Evolutionary conservation across 2,329 filamentous ascomycete genomes (phyloP), one percentile per base, ranked within the genome.

Genomic region (Lachnellula subtilissima): DNA sequence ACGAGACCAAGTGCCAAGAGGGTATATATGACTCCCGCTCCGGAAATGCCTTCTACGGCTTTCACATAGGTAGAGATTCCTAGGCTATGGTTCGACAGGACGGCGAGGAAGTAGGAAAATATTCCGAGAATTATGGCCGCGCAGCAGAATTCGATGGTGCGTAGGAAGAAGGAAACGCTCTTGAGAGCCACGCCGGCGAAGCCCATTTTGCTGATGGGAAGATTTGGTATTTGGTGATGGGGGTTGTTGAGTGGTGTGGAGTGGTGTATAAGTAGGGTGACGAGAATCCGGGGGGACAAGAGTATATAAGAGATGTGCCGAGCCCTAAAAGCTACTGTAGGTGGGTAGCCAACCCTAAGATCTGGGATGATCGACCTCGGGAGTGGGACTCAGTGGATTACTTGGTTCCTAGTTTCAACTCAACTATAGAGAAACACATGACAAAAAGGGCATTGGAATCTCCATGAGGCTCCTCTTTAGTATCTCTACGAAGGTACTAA

Each of bases 41-140:
- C 92, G 0, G 89, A 81, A 57, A 97, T 85, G 61, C 89, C 90
- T 67, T 86, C 85, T 54, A 94, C 88, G 28, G 89, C 89, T 54
- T 86, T 85, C 57, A 87, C 75, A 75, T 82, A 86, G 63, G 73
- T 82, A 17, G 80, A 76, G 62, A 92, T 91, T 56, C 67, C 55
- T 14, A 86, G 71, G 63, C 84, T 66, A 73, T 90, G 83, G 66
- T 86, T 82, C 59, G 81, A 71, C 14, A 92, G 81, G 8, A 87
- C 81, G 8, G 87, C 84, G 50, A 97, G 83, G 78, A 91, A 95
- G 78, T 95, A 96, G 50, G 85, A 86, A 78, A 87, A 92, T 67
- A 94, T 82, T 63, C 82, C 87, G 59, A 97, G 81, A 59, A 93
- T 81, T 63, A 96, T 79, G 57, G 80, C 84, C 8, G 87, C 79